These are phyloP conservation scores for Pyropia yezoensis DNA, from an alignment of 23 red algal species.

Conservation along the genomic window DNA sequence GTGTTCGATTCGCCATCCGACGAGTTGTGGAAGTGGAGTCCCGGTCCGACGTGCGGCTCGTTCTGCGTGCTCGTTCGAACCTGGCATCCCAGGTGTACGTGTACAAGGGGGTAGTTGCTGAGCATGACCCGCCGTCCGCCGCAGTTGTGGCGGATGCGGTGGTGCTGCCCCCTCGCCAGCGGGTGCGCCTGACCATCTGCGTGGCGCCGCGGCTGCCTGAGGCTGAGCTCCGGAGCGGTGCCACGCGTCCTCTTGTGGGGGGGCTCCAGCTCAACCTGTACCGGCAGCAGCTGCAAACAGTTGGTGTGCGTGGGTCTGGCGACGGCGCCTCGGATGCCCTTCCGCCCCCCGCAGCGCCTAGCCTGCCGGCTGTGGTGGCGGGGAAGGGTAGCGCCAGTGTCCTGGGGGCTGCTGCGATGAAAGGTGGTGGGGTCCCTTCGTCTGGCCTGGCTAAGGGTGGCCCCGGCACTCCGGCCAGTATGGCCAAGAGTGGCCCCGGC, in stretches of 20 bases:
- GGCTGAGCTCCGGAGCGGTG: slow-evolving; percentile 3
- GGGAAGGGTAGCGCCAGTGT: no score
- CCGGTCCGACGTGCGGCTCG: not conserved
- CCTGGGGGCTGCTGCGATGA: no score
- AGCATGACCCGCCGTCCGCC: not conserved
- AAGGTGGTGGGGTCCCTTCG: no score
- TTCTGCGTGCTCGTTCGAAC: slow-evolving; percentile 2
- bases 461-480: no score
- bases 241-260: slow-evolving; percentile 4
- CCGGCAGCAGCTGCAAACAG: no score
- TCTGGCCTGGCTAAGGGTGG: no score
- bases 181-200: not conserved
- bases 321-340: not conserved
- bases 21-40: slow-evolving; percentile 1
- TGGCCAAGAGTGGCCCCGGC: no score
- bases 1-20: not conserved
- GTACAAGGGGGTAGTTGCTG: slow-evolving; percentile 1
- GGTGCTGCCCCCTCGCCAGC: slow-evolving; percentile 6
- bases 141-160: not conserved
- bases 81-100: slow-evolving; percentile 20
- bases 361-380: no score
- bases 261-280: slow-evolving; percentile 7
- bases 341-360: no score
- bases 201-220: slow-evolving; percentile 13
- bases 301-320: not conserved